These are phyloP conservation scores for Russula lepida DNA, from an alignment of 768 basidiomycete genomes.

Conservation along the genomic window DNA sequence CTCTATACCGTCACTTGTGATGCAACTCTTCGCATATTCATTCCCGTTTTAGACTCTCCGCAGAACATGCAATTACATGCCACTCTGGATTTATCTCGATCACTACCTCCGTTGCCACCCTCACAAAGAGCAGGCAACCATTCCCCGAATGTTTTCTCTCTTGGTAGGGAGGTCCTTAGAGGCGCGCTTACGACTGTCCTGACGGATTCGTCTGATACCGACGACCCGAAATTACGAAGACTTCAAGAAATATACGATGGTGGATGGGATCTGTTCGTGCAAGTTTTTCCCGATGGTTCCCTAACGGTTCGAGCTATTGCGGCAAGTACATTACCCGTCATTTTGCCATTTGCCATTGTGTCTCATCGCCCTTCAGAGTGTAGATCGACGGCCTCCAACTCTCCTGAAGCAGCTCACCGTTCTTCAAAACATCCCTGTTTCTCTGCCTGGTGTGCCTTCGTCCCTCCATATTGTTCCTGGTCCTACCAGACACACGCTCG, in stretches of 20 bases:
- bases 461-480: slow-evolving; percentile 49
- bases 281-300: slow-evolving; percentile 66
- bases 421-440: slow-evolving; percentile 48
- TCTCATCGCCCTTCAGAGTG: slow-evolving; percentile 48
- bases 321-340: slow-evolving; percentile 36
- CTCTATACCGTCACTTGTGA: slow-evolving; percentile 82
- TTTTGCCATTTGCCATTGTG: neutral
- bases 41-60: slow-evolving; percentile 82
- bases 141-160: slow-evolving; percentile 53
- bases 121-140: slow-evolving; percentile 24
- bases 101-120: slow-evolving; percentile 38
- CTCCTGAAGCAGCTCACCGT: slow-evolving; percentile 67
- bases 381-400: slow-evolving; percentile 83
- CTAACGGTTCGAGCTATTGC: slow-evolving; percentile 62
- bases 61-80: slow-evolving; percentile 79
- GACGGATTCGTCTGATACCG: slow-evolving; percentile 27
- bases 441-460: slow-evolving; percentile 40
- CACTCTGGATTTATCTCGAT: slow-evolving; percentile 62
- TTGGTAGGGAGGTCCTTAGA: slow-evolving; percentile 55
- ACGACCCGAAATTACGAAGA: slow-evolving; percentile 40
- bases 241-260: slow-evolving; percentile 59
- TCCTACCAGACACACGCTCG: slow-evolving; percentile 29
- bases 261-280: slow-evolving; percentile 73
- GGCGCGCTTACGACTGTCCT: slow-evolving; percentile 39
- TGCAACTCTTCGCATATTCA: slow-evolving; percentile 73